phyloP scores from a whole-genome alignment of 2,329 filamentous ascomycete species.

The Phialocephala sp. region DNA sequence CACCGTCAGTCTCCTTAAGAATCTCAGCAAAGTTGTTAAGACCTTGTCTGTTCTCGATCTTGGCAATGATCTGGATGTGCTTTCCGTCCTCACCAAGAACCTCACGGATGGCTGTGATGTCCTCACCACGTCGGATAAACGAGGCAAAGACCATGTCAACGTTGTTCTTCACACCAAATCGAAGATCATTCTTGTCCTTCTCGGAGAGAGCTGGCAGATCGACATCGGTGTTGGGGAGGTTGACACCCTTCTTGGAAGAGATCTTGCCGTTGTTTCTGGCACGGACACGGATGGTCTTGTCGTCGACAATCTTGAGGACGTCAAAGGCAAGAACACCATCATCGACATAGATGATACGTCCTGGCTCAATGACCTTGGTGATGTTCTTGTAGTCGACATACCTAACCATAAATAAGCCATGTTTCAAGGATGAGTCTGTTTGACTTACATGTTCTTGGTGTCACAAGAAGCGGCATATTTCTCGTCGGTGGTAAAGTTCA shows the following conservation, averaged over 20 bases:
- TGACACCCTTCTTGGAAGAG: constrained; percentile 98
- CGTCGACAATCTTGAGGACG: constrained; percentile 85
- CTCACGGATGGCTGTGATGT: constrained; percentile 90
- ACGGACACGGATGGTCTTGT: constrained; percentile 84
- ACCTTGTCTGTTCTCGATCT: constrained; percentile 99
- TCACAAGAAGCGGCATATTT: constrained; percentile 84
- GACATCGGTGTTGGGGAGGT: constrained; percentile 97
- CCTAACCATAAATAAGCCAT: constrained; percentile 52
- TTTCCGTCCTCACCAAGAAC: constrained; percentile 91
- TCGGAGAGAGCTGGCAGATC: constrained; percentile 96
- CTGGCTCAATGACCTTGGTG: constrained; percentile 92
- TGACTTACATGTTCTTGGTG: constrained; percentile 87
- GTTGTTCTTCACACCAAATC: constrained; percentile 96
- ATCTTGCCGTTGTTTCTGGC: constrained; percentile 98
- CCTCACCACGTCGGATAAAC: constrained; percentile 93
- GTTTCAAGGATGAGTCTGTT: neutral
- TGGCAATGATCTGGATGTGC: constrained; percentile 99
- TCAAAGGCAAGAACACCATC: constrained; percentile 98
- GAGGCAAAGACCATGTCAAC: constrained; percentile 99
- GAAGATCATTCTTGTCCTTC: constrained; percentile 94
- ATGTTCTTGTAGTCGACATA: constrained; percentile 99
- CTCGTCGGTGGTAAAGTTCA: constrained; percentile 98
- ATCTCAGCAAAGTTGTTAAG: constrained; percentile 99
- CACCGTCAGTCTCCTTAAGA: constrained; percentile 92
- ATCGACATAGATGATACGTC: constrained; percentile 96